Percentiles rank a stretch among this genome's conserved stretches.
These are phyloP conservation scores for Lactarius akahatsu DNA, from an alignment of 768 basidiomycete species.

Conservation along the genomic window DNA sequence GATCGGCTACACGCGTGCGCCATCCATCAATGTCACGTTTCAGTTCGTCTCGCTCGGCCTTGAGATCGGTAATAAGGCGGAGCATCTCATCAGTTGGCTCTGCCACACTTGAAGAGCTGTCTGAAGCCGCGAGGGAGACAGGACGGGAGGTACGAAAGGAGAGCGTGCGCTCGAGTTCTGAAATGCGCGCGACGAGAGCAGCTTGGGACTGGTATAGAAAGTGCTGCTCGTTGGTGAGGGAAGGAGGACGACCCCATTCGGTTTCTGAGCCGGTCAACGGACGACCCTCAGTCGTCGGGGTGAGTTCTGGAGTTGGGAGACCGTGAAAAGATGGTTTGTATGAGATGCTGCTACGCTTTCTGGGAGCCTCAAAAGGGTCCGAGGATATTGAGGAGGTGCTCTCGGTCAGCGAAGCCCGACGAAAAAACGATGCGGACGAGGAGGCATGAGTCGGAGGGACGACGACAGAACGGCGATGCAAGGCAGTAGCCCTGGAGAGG, in stretches of 20 bases:
- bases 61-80: constrained; percentile 70
- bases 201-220: constrained; percentile 86
- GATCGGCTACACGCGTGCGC: constrained; percentile 70
- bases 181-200: constrained; percentile 77
- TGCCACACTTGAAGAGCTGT: constrained; percentile 38
- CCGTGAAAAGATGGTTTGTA: constrained; percentile 57
- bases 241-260: constrained; percentile 30
- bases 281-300: constrained; percentile 55
- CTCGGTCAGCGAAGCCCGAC: constrained; percentile 35
- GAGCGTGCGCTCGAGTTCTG: constrained; percentile 72
- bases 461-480: constrained; percentile 38
- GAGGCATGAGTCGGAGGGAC: constrained; percentile 35
- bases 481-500: constrained; percentile 22
- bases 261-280: constrained; percentile 41
- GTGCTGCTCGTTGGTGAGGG: constrained; percentile 63
- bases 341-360: constrained; percentile 68
- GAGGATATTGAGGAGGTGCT: constrained; percentile 33
- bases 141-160: constrained; percentile 44
- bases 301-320: constrained; percentile 73
- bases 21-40: constrained; percentile 87
- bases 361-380: constrained; percentile 38
- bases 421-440: constrained; percentile 38
- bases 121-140: constrained; percentile 51
- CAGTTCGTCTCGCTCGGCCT: constrained; percentile 86
- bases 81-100: constrained; percentile 79